phyloP scores from a whole-genome alignment of 371 early-diverging fungal species.

The Umbelopsis sp. region DNA sequence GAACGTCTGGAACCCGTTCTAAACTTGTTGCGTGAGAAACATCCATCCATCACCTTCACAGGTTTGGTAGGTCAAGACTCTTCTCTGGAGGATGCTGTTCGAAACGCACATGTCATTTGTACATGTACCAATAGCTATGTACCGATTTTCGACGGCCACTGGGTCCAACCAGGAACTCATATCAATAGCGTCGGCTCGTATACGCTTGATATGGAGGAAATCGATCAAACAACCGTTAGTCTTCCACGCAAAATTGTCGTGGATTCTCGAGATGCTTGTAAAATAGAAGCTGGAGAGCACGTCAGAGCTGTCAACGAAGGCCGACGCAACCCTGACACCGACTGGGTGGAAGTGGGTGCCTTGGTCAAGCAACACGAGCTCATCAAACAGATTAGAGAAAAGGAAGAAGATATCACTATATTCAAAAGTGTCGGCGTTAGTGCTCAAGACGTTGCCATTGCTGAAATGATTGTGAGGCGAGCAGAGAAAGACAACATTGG shows the following conservation, averaged over 20 bases:
- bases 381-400: conserved; percentile 14
- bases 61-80: conserved; percentile 28
- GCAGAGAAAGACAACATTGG: conserved; percentile 51
- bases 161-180: conserved; percentile 57
- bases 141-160: conserved; percentile 54
- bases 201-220: conserved; percentile 62
- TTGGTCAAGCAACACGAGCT: conserved; percentile 31
- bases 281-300: conserved; percentile 61
- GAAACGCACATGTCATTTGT: conserved; percentile 59
- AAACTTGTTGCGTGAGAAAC: conserved; percentile 33
- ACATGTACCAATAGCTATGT: conserved; percentile 60
- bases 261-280: conserved; percentile 56
- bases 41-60: conserved; percentile 32
- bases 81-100: conserved; percentile 38
- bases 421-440: conserved; percentile 71
- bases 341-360: conserved; percentile 53
- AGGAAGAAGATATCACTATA: conserved; percentile 44
- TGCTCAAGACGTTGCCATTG: conserved; percentile 65
- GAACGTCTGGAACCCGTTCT: conserved; percentile 46
- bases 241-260: conserved; percentile 47
- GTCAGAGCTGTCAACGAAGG: conserved; percentile 45
- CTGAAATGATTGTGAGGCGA: conserved; percentile 48
- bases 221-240: conserved; percentile 52
- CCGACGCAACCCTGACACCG: conserved; percentile 27
- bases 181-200: conserved; percentile 67